Evolutionary conservation across 257 asterid genomes (phyloP), one percentile per base, ranked within the genome.

Genomic region (Apocynum venetum): DNA sequence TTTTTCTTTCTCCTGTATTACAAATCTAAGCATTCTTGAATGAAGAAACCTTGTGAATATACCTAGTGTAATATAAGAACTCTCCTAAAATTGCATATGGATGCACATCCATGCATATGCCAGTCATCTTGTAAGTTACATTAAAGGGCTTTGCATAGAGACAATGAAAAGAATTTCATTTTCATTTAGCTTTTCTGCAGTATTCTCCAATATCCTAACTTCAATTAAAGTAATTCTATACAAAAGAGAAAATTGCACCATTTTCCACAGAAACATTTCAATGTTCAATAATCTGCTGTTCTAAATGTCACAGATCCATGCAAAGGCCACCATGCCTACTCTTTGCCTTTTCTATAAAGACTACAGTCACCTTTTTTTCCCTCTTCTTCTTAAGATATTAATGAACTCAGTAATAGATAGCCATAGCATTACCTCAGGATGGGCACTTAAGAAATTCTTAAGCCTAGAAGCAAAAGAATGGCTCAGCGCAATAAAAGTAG

Each of bases 401-500:
- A 75, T 31, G 53, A 70, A 60, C 66, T 43, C 36, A 77, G 43
- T 6, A 70, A 31, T 66, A 75, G 51, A 53, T 47, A 19, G 47
- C 53, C 68, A 66, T 78, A 82, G 71, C 72, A 66, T 84, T 85
- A 94, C 98, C 92, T 92, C 87, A n/a, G 89, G 90, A 77, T 92
- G 86, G 59, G 73, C 72, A 53, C 68, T 49, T 73, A 75, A 55
- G 66, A 87, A 89, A 41, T 80, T 83, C 76, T 79, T 82, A 15
- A 94, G 92, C 89, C 90, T 88, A 74, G 93, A 89, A 14, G 85
- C 85, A 87, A 94, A 94, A 82, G 88, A 83, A 82, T 80, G 83
- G 83, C 87, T 83, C 84, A 94, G 86, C 82, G 94, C 92, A 80
- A 89, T 73, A 84, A 78, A 91, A 19, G 11, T 63, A 57, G 97